Base-by-base conservation (phyloP, 129 eudicot species). In the Lactuca sativa region DNA sequence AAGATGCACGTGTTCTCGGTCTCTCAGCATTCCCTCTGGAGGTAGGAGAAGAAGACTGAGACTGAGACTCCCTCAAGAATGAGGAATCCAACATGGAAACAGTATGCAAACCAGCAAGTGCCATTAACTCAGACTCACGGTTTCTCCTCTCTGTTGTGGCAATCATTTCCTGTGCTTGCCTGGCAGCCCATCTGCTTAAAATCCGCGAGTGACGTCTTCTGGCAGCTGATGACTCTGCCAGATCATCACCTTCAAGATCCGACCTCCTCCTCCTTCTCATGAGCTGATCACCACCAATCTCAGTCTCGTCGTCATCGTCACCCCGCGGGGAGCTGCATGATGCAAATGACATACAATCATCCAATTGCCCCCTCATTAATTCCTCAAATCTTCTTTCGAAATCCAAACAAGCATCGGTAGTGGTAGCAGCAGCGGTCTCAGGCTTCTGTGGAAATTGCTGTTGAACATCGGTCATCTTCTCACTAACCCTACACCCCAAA, bases 51-150 rank as follows among this genome's bases (percentile, higher is more conserved):
- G 88, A 90, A 5, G 96, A 75, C 0, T 88, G 96, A 25, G 90
- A 85, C 78, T 85, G 93, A 18, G 96, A 85, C 75, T 95, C 99
- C 48, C 86, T 76, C 72, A 95, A 80, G 70, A 95, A 95, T 2
- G 99, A 95, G 0, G 92, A 90, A 80, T 95, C 99, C 63, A 90
- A 87, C 90, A 81, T 95, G 1, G 99, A 95, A 40, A 95, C 99
- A 6, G 99, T 86, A 66, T 95, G 99, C 75, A 95, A 74, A 56
- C 99, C 99, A 0, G 99, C 96, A 40, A 95, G 88, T 0, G 99
- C 99, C 97, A 95, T 90, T 82, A 95, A 73, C 77, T 95, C 99
- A 1, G 96, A 83, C 82, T 95, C 97, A 11, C 96, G 86, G 14
- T 87, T 95, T 82, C 99, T 82, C 77, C 99, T 87, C 74, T 95